These are phyloP conservation scores for Byssothecium circinans DNA, from an alignment of 2,329 filamentous ascomycete species.

Conservation along the genomic window DNA sequence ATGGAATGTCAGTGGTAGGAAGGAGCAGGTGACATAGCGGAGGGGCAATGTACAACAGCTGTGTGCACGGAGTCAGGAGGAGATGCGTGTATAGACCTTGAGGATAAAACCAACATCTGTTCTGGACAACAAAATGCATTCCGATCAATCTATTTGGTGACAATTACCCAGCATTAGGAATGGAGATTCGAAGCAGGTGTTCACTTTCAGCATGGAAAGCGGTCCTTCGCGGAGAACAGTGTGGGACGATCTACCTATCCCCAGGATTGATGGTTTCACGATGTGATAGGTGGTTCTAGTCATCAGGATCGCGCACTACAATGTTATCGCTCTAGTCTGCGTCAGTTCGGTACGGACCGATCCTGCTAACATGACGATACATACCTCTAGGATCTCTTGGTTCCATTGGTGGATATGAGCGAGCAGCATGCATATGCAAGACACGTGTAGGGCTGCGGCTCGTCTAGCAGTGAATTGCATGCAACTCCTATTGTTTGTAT, in stretches of 20 bases:
- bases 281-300: neutral
- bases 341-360: neutral
- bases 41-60: conserved; percentile 43
- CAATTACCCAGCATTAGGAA: too few species aligned
- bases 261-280: neutral
- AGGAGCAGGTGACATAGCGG: conserved; percentile 20
- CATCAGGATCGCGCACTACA: neutral
- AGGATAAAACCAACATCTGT: conserved; percentile 11
- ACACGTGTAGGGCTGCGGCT: conserved; percentile 21
- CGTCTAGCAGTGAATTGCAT: conserved; percentile 4
- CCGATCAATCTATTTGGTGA: neutral
- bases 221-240: too few species aligned
- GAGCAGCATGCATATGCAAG: neutral
- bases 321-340: neutral
- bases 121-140: neutral
- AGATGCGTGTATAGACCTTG: conserved; percentile 39
- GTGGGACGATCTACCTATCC: too few species aligned
- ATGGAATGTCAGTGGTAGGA: conserved; percentile 15
- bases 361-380: too few species aligned
- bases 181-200: too few species aligned
- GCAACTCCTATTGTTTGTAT: neutral
- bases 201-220: too few species aligned
- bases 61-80: conserved; percentile 18
- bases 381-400: too few species aligned
- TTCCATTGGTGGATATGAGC: neutral